Conservation (phyloP, 2,329 filamentous ascomycete species). For the Colletotrichum lupini region DNA sequence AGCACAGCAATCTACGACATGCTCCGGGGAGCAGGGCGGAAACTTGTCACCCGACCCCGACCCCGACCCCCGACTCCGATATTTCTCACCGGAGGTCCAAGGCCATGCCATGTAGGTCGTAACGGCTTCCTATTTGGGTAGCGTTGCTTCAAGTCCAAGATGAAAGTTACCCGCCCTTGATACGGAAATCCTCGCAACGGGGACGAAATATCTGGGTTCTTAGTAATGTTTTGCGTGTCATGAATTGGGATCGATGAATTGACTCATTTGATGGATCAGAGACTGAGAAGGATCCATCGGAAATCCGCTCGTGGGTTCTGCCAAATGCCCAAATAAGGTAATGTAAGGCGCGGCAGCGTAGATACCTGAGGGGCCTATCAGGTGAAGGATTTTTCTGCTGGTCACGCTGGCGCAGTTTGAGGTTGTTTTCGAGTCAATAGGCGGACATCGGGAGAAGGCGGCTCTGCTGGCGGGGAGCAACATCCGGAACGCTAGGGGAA, state of each 20-base stretch:
- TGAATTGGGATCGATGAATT: not conserved
- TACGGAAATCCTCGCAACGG: not conserved
- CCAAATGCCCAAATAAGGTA: not conserved
- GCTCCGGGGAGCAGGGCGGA: not conserved
- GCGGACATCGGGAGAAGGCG: conserved; percentile 23
- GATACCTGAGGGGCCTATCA: not conserved
- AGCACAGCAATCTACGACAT: not conserved
- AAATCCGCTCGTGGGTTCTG: not conserved
- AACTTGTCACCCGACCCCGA: not conserved
- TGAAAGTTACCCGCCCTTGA: not conserved
- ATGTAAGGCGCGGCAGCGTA: not conserved
- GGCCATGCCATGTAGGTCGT: not conserved
- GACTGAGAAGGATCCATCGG: not conserved
- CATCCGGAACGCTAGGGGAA: not conserved
- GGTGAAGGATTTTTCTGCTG: not conserved
- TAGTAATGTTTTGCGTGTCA: not conserved
- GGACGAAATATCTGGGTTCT: not conserved
- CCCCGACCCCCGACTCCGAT: not conserved
- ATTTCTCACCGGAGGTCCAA: not conserved
- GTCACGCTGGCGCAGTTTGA: conserved; percentile 11
- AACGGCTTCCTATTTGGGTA: not conserved
- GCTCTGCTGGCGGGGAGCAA: conserved; percentile 12
- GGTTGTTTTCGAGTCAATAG: conserved; percentile 2
- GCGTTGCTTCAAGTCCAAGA: not conserved
- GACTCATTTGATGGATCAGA: not conserved